These are phyloP conservation scores for Neurospora africana DNA, from an alignment of 495 filamentous ascomycete species.

Conservation along the genomic window DNA sequence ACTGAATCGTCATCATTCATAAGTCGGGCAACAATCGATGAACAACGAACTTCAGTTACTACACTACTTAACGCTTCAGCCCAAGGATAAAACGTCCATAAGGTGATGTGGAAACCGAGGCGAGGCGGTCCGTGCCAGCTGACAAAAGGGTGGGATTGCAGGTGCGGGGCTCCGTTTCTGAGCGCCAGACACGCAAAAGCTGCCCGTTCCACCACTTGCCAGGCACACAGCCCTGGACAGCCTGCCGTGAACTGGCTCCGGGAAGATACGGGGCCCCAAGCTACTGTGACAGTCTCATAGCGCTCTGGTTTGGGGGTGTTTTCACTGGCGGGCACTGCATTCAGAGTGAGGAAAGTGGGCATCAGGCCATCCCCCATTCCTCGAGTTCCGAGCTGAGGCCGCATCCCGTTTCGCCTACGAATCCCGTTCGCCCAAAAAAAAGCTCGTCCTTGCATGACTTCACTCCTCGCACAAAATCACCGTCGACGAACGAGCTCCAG, in stretches of 20 bases:
- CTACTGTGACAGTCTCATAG: conserved; percentile 4
- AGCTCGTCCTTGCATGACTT: conserved; percentile 29
- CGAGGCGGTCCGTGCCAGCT: background rate
- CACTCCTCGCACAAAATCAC: conserved; percentile 23
- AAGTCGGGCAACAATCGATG: background rate
- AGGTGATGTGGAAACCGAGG: background rate
- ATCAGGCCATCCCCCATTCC: conserved; percentile 21
- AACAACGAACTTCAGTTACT: too few relatives aligned
- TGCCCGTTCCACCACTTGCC: background rate
- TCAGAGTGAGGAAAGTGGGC: background rate
- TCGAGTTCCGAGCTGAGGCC: conserved; percentile 16
- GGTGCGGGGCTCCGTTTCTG: conserved; percentile 2
- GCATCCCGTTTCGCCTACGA: background rate
- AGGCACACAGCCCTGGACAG: background rate
- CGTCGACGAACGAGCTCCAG: conserved; percentile 19
- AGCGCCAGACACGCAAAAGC: background rate
- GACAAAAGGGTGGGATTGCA: background rate
- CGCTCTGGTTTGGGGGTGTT: background rate
- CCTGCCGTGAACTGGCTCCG: background rate
- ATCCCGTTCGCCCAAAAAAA: conserved; percentile 21
- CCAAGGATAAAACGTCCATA: background rate
- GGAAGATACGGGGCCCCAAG: conserved; percentile 3
- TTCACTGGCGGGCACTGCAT: background rate
- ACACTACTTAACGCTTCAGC: too few relatives aligned
- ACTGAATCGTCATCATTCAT: background rate